A percentile compares a stretch with the other conserved stretches of the same genome.
Evolutionary conservation across 257 asterid genomes (phyloP).

Genomic region (Lantana camara): DNA sequence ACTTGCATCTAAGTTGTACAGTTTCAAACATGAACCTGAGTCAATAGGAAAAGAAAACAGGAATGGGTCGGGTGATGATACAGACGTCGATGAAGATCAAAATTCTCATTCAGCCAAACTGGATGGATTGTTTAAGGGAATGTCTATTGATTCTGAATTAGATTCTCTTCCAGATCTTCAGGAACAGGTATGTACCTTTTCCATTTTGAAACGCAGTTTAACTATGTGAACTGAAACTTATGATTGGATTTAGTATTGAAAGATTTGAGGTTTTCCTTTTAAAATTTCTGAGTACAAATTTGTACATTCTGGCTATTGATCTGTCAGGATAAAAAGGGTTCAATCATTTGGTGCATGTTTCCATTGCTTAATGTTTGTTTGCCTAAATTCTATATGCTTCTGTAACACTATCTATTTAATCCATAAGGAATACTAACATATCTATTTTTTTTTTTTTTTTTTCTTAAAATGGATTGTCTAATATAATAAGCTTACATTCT

Average conservation of each 20-base stretch:
- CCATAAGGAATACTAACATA: background rate
- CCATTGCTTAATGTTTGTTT: background rate
- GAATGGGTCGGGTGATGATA: conserved; percentile 42
- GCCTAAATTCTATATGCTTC: background rate
- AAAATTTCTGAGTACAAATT: no score
- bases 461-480: conserved; percentile 6
- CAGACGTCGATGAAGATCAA: conserved; percentile 25
- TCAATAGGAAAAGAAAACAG: conserved; percentile 45
- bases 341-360: background rate
- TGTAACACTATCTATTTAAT: background rate
- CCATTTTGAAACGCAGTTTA: background rate
- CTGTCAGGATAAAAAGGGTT: background rate
- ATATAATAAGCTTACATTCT: conserved; percentile 6
- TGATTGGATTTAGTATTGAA: background rate
- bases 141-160: conserved; percentile 56
- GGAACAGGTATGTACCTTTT: conserved; percentile 64
- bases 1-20: conserved; percentile 79
- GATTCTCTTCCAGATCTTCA: conserved; percentile 82
- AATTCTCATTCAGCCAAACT: conserved; percentile 48
- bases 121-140: conserved; percentile 57
- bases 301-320: background rate
- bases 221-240: background rate
- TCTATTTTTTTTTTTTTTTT: background rate
- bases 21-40: conserved; percentile 74
- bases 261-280: conserved; percentile 15